Evolutionary conservation across 768 basidiomycete genomes (phyloP), one percentile per base, ranked within the genome.

Genomic region (Suillus bovinus): DNA sequence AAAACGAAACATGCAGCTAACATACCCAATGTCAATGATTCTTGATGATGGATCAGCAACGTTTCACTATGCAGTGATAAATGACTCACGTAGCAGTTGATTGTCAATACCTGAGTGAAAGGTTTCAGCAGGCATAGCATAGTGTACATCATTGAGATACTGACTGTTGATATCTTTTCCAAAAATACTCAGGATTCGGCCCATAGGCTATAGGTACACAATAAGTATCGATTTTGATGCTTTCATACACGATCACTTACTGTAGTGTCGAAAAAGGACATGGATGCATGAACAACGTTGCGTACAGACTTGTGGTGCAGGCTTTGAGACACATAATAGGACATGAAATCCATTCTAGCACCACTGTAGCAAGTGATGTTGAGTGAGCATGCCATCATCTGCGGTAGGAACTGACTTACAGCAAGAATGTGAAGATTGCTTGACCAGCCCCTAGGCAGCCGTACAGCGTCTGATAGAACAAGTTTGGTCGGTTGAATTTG

Each of bases 241-340:
- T 27, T 27, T 24, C n/a, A 16, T 9, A 47, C 16, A 27, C 7
- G 47, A n/a, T 34, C 11, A 61, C 71, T 65, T 64, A 83, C 84
- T 20, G 86, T 87, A 2, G 82, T 88, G 71, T 92, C 91, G 67
- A 91, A 93, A 75, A 90, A 91, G 2, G 84, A 80, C 86, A 89
- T 90, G 0, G 89, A 89, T 0, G 90, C 89, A 70, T 83, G 81
- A 69, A 89, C 85, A 24, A 89, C 80, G 58, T 84, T 82, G 29
- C 72, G 72, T 29, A 88, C 77, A 0, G 86, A 82, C 50, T 78
- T 70, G 55, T 82, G 78, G 68, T 92, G 89, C 3, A 92, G 74
- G 63, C 85, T 87, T 62, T 79, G 79, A 1, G 88, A 88, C 4
- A 86, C 86, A 59, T 81, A 78, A 68, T 79, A 83, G 0, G 85